These are phyloP conservation scores for Pharus latifolius DNA, from an alignment of 176 grass and related monocot genomes.

Conservation along the genomic window DNA sequence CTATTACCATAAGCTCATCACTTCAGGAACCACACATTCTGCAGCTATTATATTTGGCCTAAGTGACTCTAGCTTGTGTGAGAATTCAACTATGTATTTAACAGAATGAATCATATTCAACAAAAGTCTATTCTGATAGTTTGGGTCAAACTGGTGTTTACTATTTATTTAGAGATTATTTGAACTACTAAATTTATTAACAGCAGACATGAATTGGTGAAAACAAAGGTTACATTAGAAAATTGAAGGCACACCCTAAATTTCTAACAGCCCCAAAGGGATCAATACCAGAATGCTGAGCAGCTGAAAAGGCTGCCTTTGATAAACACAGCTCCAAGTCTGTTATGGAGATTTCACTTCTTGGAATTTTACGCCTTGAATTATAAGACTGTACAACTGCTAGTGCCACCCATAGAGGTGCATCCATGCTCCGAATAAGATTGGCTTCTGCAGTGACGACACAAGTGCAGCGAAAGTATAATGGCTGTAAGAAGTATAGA, in stretches of 20 bases:
- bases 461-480: constrained; percentile 8
- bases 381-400: constrained; percentile 87
- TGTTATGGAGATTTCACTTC: constrained; percentile 60
- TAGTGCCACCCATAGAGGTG: constrained; percentile 63
- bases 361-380: constrained; percentile 83
- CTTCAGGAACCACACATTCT: background rate
- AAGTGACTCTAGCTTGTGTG: background rate
- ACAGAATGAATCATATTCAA: background rate
- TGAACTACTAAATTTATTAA: background rate
- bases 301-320: constrained; percentile 69
- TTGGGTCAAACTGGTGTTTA: background rate
- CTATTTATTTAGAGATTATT: background rate
- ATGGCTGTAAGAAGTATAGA: background rate
- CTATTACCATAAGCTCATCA: background rate
- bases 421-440: constrained; percentile 29
- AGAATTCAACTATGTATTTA: background rate
- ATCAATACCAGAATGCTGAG: constrained; percentile 60
- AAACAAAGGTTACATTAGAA: background rate
- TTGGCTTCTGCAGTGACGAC: constrained; percentile 36
- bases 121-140: background rate
- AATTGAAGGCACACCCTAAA: background rate
- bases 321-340: constrained; percentile 80
- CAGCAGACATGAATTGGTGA: background rate
- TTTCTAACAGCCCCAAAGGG: background rate
- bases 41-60: background rate